Percentiles rank a stretch among this genome's conserved stretches.
Conservation (phyloP, 1,139 yeast genomes). For the Geotrichum europaeum region DNA sequence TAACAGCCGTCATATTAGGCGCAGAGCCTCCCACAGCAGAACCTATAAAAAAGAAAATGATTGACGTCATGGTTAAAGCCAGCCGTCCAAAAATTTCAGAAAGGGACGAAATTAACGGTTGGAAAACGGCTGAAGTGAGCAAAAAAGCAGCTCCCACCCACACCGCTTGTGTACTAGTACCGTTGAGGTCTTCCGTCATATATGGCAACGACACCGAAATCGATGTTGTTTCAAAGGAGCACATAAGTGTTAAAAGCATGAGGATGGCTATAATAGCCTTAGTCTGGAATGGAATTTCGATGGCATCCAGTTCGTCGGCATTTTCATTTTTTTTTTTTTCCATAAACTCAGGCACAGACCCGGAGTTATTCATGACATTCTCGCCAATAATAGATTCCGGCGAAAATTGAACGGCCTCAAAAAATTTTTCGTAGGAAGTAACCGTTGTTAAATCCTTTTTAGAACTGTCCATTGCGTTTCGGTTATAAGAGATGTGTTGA, state of each 20-base stretch:
- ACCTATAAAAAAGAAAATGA: conserved; percentile 25
- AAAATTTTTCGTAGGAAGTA: neutral
- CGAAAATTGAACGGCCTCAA: neutral
- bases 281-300: conserved; percentile 15
- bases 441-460: neutral
- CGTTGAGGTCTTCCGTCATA: conserved; percentile 26
- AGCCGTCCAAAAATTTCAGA: conserved; percentile 31
- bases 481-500: neutral
- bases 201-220: conserved; percentile 26
- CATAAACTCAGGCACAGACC: neutral
- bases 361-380: neutral
- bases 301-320: neutral
- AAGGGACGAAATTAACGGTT: conserved; percentile 28
- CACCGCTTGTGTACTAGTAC: conserved; percentile 28
- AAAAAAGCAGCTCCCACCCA: conserved; percentile 31
- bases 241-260: conserved; percentile 22
- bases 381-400: neutral
- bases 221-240: conserved; percentile 29
- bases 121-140: conserved; percentile 29
- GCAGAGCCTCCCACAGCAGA: conserved; percentile 57
- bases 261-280: conserved; percentile 17
- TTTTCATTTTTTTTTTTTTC: neutral
- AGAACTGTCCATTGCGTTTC: neutral
- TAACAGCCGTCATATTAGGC: conserved; percentile 50
- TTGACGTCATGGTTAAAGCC: conserved; percentile 22